Conservation (phyloP, 257 asterid species). For the Ophiorrhiza pumila region DNA sequence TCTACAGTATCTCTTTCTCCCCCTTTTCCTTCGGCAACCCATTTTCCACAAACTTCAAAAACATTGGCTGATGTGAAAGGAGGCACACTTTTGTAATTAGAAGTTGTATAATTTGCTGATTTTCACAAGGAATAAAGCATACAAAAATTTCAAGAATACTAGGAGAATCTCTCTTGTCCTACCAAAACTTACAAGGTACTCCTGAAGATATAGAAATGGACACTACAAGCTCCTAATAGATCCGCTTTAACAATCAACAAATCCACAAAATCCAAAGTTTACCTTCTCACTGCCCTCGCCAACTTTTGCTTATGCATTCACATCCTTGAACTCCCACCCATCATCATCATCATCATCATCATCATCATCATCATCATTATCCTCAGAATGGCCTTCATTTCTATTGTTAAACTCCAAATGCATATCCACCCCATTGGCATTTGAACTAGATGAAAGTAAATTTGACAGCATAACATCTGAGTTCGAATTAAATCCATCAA, state of each 20-base stretch:
- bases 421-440: conserved; percentile 6
- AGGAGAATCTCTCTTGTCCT: conserved; percentile 16
- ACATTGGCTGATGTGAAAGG: too few relatives aligned
- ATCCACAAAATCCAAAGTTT: conserved; percentile 9
- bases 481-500: conserved; percentile 18
- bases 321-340: conserved; percentile 78
- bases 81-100: background rate
- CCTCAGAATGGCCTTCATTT: conserved; percentile 12
- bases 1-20: too few relatives aligned
- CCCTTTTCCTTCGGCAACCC: too few relatives aligned
- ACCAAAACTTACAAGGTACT: conserved; percentile 5
- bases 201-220: conserved; percentile 14
- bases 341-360: conserved; percentile 42
- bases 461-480: conserved; percentile 15
- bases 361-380: conserved; percentile 5
- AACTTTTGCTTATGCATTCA: conserved; percentile 32
- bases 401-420: conserved; percentile 20
- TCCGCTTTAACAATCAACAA: background rate
- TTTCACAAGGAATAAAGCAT: background rate
- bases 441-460: conserved; percentile 3
- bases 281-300: conserved; percentile 41
- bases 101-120: background rate
- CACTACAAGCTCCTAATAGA: conserved; percentile 12
- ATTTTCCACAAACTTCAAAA: too few relatives aligned
- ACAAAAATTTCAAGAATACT: background rate